Base-by-base conservation (phyloP, 2,329 filamentous ascomycete species). In the Pseudogymnoascus sp. region DNA sequence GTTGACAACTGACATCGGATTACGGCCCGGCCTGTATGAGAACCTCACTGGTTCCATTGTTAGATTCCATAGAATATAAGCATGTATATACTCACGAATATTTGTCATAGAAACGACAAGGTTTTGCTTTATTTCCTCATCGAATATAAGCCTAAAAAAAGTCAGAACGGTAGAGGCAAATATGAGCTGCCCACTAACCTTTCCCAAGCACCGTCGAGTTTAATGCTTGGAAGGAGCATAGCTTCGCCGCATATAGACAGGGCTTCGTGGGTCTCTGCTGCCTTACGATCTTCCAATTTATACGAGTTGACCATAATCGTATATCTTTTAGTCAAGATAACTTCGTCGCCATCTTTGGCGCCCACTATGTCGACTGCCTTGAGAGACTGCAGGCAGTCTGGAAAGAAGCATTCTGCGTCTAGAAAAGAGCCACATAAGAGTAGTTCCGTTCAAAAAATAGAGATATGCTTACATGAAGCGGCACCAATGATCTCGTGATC, bases 1-100 rank as follows among this genome's bases (percentile, higher is more conserved):
- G 92, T 76, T 97, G 91, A 76, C 57, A 3, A 11, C 66, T 97
- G 76, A 91, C 92, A 68, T 96, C 96, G 78, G 96, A 91, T 79
- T 90, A 92, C 36, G n/a, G 31, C 31, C 47, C 2, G 40, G 62
- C 6, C 1, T 37, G 61, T 31, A 63, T 10, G 68, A 70, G 45
- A 71, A 68, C 14, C 64, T 66, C 7, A 72, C 69, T 71, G 34
- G 36, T 6, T 4, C 2, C 14, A 31, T 5, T 1, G 14, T 36
- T 12, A 42, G 60, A 26, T 8, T n/a, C 11, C 2, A 60, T 26
- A 40, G 5, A 54, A 54, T 67, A 21, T 61, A 72, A 70, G 37
- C 18, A 70, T 69, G 34, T 54, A 18, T 54, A 14, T 34, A 47
- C 61, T 0, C 8, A 62, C 40, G 3, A 12, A 62, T 3, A 31